Evolutionary conservation across 169 alveolate species (phyloP), one percentile per base, ranked within the genome.

Genomic region (Eimeria sp.): DNA sequence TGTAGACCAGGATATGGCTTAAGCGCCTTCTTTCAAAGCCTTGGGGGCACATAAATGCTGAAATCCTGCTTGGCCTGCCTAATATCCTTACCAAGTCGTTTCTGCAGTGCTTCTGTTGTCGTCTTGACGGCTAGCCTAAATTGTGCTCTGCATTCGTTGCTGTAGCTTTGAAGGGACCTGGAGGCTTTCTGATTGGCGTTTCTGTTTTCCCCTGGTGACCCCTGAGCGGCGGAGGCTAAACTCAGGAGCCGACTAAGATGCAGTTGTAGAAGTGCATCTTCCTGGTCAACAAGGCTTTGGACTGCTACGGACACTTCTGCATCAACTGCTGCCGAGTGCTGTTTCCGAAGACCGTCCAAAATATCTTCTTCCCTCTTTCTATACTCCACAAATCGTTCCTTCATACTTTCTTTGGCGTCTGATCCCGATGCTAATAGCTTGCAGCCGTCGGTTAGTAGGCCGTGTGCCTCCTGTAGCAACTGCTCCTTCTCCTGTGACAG

Each of bases 331-430:
- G 78, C 83, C 18, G 82, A 37, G 33, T 62, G 64, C 68, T 87
- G 82, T 27, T 40, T 87, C n/a, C 78, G 78, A n/a, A 58, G 37
- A 0, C 49, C 40, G 23, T 62, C 64, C 82, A 40, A 72, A 52
- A 87, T 87, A 40, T 62, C 93, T 3, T 62, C 83, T 18, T 87
- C 93, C 33, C 93, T 60, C 66, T 68, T 87, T 72, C 46, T 43
- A 68, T 64, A 52, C 78, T 87, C 82, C 13, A 25, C 82, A 16
- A 87, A 64, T 0, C 93, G 64, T 14, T 64, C 93, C 66, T 16
- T 40, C 83, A 87, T 87, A 83, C 93, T 20, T 64, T 87, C 93
- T 87, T 62, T 64, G 27, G 93, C 93, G 20, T 87, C 93, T 58
- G 82, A 14, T 2, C 76, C 93, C 25, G 66, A 60, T 20, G 93